Base-by-base conservation (phyloP, 106 monocot species). In the Allium fistulosum region DNA sequence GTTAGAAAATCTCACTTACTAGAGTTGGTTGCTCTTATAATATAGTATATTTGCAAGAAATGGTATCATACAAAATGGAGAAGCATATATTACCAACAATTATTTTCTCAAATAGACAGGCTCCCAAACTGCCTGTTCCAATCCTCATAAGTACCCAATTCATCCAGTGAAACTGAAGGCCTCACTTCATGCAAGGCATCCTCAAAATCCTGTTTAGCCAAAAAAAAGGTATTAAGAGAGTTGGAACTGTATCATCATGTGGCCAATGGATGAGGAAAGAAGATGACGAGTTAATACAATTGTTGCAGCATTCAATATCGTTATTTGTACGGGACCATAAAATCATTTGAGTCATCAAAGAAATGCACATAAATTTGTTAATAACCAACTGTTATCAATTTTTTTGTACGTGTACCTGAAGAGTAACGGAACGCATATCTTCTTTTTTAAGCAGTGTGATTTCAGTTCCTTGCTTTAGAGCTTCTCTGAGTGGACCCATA, bases 41-140 rank as follows among this genome's bases (percentile, higher is more conserved):
- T 37, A 37, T 37, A 37, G 37, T 2, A 37, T 37, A 37, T 37
- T 37, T 37, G 37, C 2, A 37, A 2, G 37, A 2, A 37, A 5
- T 37, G 37, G 37, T 37, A 37, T 37, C 37, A 37, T 37, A 37
- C 37, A 37, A 37, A 37, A 37, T 37, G 37, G 37, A 37, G 37
- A 37, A 5, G 37, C 37, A 37, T 5, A 2, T 37, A 37, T 37
- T 37, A 37, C 37, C 2, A 37, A 2, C 37, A 37, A 37, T 5
- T 37, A 5, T 37, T 46, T 57, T 58, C 0, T 46, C 64, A 89
- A 22, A 85, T 79, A n/a, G 87, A 82, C 73, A 92, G 79, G 81
- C 97, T 99, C 51, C 97, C 97, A 80, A 85, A 99, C 71, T 85
- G 97, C 45, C 67, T 90, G 74, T 99, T 99, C 92, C 97, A 99